Base-by-base conservation (phyloP, 2,329 filamentous ascomycete genomes). In the Biscogniauxia marginata region DNA sequence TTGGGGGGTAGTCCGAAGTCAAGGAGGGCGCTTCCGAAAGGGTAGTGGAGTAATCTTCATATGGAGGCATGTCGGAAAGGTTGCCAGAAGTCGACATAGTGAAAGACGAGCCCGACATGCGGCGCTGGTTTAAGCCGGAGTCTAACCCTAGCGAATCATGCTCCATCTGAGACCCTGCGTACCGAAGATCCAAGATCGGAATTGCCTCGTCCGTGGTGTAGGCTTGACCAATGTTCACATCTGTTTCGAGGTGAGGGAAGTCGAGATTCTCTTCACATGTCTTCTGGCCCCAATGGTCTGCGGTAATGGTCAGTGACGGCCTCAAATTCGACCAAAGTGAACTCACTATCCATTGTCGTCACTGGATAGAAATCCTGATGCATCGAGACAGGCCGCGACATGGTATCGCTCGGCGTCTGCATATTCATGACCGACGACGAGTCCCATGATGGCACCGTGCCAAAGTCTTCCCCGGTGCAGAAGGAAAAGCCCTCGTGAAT, bases 51-150 rank as follows among this genome's bases (percentile, higher is more conserved):
- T 88, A 84, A 61, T 91, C 87, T 55, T 91, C 87, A 68, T 88
- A 90, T 3, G 85, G 85, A 50, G 85, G 80, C 70, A 89, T 84
- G 64, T 90, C 87, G 4, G 86, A 87, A 45, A 88, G 75, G 20
- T 79, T 79, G 20, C 86, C 82, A 45, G 82, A 82, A 0, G 83
- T 89, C 16, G 88, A 90, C 74, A 90, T 82, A 43, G 87, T 88
- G 67, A 89, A 89, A 1, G 88, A 90, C 2, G 88, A 90, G 49
- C 87, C 87, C 19, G 88, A 90, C 77, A 89, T 82, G 59, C 86
- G 82, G 57, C 87, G 80, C 48, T 80, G 77, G 60, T 83, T 80
- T 47, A 80, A 71, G n/a, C 74, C 75, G 53, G 79, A 74, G 44
- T 85, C 83, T 58, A 82, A 77, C 55, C 75, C 75, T 57, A 82